Percentiles rank a stretch among this genome's conserved stretches.
These are phyloP conservation scores for Blumeriella jaapii DNA, from an alignment of 2,329 filamentous ascomycete species.

Conservation along the genomic window DNA sequence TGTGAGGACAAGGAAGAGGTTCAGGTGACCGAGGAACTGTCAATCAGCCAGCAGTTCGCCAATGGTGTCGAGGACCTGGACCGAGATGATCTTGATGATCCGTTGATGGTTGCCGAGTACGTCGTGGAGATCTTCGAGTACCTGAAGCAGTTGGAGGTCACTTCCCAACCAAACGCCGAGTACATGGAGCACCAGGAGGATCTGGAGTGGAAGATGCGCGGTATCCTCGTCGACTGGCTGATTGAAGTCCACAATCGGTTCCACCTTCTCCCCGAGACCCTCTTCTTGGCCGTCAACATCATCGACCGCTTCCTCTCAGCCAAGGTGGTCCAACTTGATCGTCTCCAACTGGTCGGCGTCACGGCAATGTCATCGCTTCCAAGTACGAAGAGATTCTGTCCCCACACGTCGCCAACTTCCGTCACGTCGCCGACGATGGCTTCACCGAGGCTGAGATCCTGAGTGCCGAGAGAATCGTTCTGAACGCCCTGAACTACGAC, in stretches of 20 bases:
- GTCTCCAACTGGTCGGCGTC: constrained; percentile 90
- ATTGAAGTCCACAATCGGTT: constrained; percentile 97
- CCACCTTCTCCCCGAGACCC: constrained; percentile 85
- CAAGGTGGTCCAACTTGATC: constrained; percentile 92
- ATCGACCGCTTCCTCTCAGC: constrained; percentile 94
- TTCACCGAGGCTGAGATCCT: constrained; percentile 93
- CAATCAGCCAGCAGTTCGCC: constrained; percentile 21
- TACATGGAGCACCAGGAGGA: constrained; percentile 96
- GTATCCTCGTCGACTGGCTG: constrained; percentile 94
- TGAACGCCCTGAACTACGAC: constrained; percentile 86
- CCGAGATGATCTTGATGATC: constrained; percentile 80
- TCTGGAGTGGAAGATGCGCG: constrained; percentile 96
- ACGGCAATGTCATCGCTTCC: constrained; percentile 98
- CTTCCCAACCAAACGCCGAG: constrained; percentile 74
- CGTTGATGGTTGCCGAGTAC: constrained; percentile 96
- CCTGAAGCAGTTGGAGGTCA: constrained; percentile 71
- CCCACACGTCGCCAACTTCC: constrained; percentile 93
- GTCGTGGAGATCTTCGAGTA: constrained; percentile 97
- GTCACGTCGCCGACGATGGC: constrained; percentile 90
- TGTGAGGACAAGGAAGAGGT: constrained; percentile 22
- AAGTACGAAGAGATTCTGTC: constrained; percentile 99
- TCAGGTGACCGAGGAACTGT: constrained; percentile 15
- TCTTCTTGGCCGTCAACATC: constrained; percentile 95
- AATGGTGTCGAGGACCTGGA: constrained; percentile 57
- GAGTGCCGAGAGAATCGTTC: constrained; percentile 90